These are phyloP conservation scores for Zalaria sp. DNA, from an alignment of 2,329 filamentous ascomycete genomes.

Conservation along the genomic window DNA sequence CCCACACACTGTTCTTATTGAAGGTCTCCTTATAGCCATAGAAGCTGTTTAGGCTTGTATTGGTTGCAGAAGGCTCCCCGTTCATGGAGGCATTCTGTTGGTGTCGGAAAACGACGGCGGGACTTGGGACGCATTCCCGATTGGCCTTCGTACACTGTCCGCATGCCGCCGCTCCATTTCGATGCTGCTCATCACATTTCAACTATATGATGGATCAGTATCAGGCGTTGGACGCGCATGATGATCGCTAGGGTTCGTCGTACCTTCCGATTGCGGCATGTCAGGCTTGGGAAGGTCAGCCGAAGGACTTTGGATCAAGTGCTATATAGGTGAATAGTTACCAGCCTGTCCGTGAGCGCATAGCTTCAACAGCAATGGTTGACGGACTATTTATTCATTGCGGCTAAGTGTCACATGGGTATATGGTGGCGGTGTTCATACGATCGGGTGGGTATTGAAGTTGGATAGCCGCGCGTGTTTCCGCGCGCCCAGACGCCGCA, in stretches of 20 bases:
- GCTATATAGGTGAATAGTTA: slow-evolving; percentile 8
- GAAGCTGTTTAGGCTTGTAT: slow-evolving; percentile 42
- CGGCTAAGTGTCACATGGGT: too few relatives aligned
- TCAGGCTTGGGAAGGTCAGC: slow-evolving; percentile 12
- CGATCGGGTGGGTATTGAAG: too few relatives aligned
- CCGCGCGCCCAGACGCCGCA: too few relatives aligned
- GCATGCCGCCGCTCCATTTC: slow-evolving; percentile 21
- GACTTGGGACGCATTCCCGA: slow-evolving; percentile 45
- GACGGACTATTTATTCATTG: neutral
- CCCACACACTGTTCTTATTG: slow-evolving; percentile 44
- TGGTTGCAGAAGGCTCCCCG: slow-evolving; percentile 26
- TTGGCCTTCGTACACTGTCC: slow-evolving; percentile 47
- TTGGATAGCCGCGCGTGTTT: too few relatives aligned
- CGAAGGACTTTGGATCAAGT: slow-evolving; percentile 2
- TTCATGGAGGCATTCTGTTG: slow-evolving; percentile 60
- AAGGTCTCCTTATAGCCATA: slow-evolving; percentile 56
- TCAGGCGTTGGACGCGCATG: neutral
- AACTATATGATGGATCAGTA: slow-evolving; percentile 25
- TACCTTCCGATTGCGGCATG: slow-evolving; percentile 20
- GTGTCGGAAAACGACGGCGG: slow-evolving; percentile 52
- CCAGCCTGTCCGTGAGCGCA: slow-evolving; percentile 19
- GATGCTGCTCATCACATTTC: slow-evolving; percentile 51
- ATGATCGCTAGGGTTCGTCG: slow-evolving; percentile 2
- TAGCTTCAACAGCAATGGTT: neutral
- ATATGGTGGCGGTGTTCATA: too few relatives aligned